Evolutionary conservation across 176 grass and related monocot genomes (phyloP), one percentile per base, ranked within the genome.

Genomic region (Pontederia paniculata): DNA sequence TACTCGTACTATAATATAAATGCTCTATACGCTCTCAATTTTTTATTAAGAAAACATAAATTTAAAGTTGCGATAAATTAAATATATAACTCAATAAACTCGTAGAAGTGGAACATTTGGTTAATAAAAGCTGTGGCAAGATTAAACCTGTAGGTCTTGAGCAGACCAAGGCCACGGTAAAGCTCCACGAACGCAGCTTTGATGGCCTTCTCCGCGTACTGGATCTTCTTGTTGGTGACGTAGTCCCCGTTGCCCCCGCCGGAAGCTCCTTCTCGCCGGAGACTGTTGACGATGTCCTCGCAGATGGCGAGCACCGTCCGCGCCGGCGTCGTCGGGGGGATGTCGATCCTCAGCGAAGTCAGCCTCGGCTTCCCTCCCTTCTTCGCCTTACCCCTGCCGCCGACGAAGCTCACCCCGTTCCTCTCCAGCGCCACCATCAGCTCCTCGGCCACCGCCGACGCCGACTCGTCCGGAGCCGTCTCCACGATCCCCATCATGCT

Each of bases 151-250:
- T 88, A 98, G 37, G 80, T 88, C 62, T 82, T 98, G 86, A 91
- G 86, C 17, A 83, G 69, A 5, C 82, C 83, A 13, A 98, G 80
- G 20, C 83, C 86, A n/a, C 78, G 62, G 74, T 97, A 87, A 59
- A 97, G 83, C n/a, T 75, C 80, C 43, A 97, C 48, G 77, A 88
- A 89, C 16, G 83, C 86, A 63, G 73, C 80, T 1, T 86, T 80
- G 67, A 97, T 84, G 74, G 79, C 90, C 83, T 97, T 97, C 82
- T 97, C 93, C 23, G 93, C 93, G 69, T 78, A 66, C 86, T 84
- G 93, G 5, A 98, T 57, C 82, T 98, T 98, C 77, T 90, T 98
- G 4, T 74, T 77, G 80, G 81, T 77, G 31, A 90, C 71, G 71
- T 74, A 77, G 16, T 84, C 73, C 8, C 77, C 77, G 62, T 37